Evolutionary conservation across 2,329 filamentous ascomycete species (phyloP).

Genomic region (Diaporthe eres): DNA sequence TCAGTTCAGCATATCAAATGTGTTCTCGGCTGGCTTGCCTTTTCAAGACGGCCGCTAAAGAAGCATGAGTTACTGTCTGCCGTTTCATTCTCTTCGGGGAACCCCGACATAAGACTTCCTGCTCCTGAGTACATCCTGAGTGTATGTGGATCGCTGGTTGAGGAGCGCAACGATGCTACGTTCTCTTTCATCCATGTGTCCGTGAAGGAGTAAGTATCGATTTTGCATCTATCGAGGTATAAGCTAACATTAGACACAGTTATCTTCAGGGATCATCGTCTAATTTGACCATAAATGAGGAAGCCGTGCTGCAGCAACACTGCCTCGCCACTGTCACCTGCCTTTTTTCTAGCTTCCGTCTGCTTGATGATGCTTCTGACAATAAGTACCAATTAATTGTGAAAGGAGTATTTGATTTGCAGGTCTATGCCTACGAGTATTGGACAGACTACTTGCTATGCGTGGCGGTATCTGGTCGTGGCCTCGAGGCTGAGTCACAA

Average conservation of each 20-base stretch:
- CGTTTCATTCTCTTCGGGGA: conserved; percentile 46
- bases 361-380: conserved; percentile 31
- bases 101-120: conserved; percentile 36
- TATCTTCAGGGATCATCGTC: conserved; percentile 41
- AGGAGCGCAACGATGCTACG: conserved; percentile 46
- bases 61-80: conserved; percentile 53
- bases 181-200: conserved; percentile 49
- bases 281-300: conserved; percentile 35
- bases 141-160: conserved; percentile 45
- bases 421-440: conserved; percentile 49
- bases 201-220: conserved; percentile 46
- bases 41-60: conserved; percentile 51
- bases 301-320: conserved; percentile 43
- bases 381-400: conserved; percentile 42
- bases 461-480: background rate
- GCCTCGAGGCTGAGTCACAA: background rate
- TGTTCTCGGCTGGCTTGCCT: conserved; percentile 55
- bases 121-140: conserved; percentile 47
- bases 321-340: conserved; percentile 45
- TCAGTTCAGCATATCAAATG: conserved; percentile 49
- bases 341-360: conserved; percentile 45
- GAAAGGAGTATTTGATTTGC: conserved; percentile 48
- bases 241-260: background rate
- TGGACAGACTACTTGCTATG: conserved; percentile 50
- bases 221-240: background rate